Conservation (phyloP, 1,284 basidiomycete genomes). For the Trametes polyzona region DNA sequence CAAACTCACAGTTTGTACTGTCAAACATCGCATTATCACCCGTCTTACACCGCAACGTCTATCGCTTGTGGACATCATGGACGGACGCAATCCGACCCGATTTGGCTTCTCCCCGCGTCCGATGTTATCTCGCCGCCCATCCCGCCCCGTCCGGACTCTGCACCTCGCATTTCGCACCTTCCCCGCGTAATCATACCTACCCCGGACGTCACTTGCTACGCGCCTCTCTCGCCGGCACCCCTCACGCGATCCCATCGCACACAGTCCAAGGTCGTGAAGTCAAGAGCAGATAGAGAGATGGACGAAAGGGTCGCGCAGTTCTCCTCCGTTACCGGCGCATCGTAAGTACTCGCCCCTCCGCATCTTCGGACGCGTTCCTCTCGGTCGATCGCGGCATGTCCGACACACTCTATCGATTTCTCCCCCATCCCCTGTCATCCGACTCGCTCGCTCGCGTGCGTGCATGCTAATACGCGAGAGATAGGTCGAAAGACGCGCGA, state of each 20-base stretch:
- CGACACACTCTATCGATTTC: too few relatives aligned
- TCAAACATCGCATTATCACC: background rate
- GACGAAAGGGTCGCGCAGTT: slow-evolving; percentile 63
- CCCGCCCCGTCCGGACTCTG: background rate
- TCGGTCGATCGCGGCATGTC: too few relatives aligned
- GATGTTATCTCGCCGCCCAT: slow-evolving; percentile 7
- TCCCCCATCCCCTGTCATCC: background rate
- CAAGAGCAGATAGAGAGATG: slow-evolving; percentile 32
- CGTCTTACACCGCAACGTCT: background rate
- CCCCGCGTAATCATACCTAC: too few relatives aligned
- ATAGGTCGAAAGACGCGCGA: slow-evolving; percentile 69
- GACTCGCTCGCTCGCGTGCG: background rate
- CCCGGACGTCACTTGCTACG: background rate
- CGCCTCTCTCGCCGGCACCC: too few relatives aligned
- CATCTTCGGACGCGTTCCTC: slow-evolving; percentile 11
- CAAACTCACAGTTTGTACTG: background rate
- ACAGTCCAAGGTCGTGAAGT: slow-evolving; percentile 7
- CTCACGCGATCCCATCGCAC: background rate
- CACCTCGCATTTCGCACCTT: too few relatives aligned
- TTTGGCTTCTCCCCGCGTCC: slow-evolving; percentile 1
- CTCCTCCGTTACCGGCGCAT: slow-evolving; percentile 64
- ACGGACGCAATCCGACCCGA: background rate
- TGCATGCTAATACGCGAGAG: too few relatives aligned
- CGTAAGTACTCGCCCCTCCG: slow-evolving; percentile 53
- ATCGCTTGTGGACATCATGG: background rate